Evolutionary conservation across 371 early-diverging fungal genomes (phyloP), one percentile per base, ranked within the genome.

Genomic region (Homolaphlyctis polyrhiza): DNA sequence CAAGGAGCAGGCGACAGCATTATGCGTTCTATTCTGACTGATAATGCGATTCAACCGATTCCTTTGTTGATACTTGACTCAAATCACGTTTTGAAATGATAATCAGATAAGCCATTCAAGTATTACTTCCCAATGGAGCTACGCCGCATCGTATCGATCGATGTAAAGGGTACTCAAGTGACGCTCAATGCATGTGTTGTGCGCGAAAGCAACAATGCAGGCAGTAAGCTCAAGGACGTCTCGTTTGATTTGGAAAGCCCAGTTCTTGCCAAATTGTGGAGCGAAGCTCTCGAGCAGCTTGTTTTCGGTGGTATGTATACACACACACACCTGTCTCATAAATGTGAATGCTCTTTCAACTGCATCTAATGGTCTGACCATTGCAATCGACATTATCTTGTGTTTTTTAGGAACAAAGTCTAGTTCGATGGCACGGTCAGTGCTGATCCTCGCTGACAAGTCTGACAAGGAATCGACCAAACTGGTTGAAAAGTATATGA

Each of bases 381-480:
- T n/a, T n/a, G n/a, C n/a, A n/a, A n/a, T n/a, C n/a, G n/a, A n/a
- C n/a, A n/a, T n/a, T n/a, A n/a, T n/a, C n/a, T n/a, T n/a, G n/a
- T n/a, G n/a, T n/a, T n/a, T n/a, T n/a, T n/a, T n/a, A n/a, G n/a
- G n/a, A n/a, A n/a, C n/a, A n/a, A n/a, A n/a, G n/a, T n/a, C n/a
- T n/a, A n/a, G n/a, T n/a, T 34, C 48, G 0, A 43, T 59, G 23
- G 28, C 49, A 1, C 60, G 74, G 35, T 51, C 45, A n/a, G 69
- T 79, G 5, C 57, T 80, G 23, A 67, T 78, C 5, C 62, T 80
- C n/a, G 66, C 70, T 13, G 80, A 80, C 49, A 74, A 76, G 59
- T 76, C 65, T 63, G 78, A 78, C 49, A 71, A 80, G 60, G 69
- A 73, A 4, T 29, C 66, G 8, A 35, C 60, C 14, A 80, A 80